A percentile compares a stretch with the other conserved stretches of the same genome.
These are phyloP conservation scores for Colletotrichum salicis DNA, from an alignment of 2,329 filamentous ascomycete genomes.

Conservation along the genomic window DNA sequence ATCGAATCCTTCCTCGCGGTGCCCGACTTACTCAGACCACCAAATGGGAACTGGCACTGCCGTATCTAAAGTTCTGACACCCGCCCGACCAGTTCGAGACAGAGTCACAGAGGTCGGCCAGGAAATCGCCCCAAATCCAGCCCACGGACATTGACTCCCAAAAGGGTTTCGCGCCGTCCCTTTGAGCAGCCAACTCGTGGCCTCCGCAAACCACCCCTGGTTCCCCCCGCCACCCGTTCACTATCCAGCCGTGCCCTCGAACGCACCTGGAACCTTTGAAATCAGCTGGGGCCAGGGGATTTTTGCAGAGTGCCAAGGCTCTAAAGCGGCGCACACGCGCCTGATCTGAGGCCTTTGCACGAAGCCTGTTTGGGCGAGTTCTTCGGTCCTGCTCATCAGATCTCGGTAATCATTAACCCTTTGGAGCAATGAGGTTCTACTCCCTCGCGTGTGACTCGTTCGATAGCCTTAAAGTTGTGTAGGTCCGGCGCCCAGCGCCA, in stretches of 20 bases:
- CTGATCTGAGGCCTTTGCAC: neutral
- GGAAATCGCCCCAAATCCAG: neutral
- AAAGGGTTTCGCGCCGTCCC: slow-evolving; percentile 7
- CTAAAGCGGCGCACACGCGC: neutral
- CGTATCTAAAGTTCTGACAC: slow-evolving; percentile 5
- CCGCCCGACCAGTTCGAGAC: neutral
- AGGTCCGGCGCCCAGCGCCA: neutral
- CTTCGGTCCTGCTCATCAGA: neutral
- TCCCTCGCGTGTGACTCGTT: neutral
- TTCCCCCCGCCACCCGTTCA: neutral
- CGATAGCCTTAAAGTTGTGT: neutral
- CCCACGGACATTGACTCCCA: slow-evolving; percentile 23
- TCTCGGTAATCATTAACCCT: neutral
- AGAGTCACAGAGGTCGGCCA: neutral
- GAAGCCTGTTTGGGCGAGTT: neutral
- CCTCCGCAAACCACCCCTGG: neutral
- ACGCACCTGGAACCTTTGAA: slow-evolving; percentile 20
- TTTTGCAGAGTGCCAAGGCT: slow-evolving; percentile 17
- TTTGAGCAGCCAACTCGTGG: neutral
- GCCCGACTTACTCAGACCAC: neutral
- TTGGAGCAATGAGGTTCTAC: neutral
- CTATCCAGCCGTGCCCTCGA: neutral
- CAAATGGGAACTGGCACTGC: neutral
- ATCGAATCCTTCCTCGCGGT: neutral
- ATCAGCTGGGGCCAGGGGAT: slow-evolving; percentile 7